Evolutionary conservation across 106 monocot genomes (phyloP).

Genomic region (Dendrobium officinale): DNA sequence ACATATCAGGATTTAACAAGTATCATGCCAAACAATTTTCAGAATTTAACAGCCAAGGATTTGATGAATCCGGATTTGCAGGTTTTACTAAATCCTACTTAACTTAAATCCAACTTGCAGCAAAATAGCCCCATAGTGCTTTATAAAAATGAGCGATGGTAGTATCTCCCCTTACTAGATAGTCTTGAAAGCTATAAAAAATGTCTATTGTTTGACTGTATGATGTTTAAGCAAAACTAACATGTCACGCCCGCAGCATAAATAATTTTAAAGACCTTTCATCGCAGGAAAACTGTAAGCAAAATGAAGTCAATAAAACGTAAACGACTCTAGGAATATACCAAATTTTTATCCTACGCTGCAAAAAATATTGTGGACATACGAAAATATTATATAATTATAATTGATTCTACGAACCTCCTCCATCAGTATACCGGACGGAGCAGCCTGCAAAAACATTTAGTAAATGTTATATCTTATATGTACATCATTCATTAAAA

Average conservation of each 20-base stretch:
- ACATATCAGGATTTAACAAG: too few species aligned
- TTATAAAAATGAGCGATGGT: background rate
- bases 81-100: background rate
- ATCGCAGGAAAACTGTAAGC: background rate
- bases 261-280: background rate
- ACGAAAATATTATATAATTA: background rate
- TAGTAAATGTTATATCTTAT: background rate
- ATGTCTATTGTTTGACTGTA: background rate
- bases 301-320: background rate
- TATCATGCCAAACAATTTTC: too few species aligned
- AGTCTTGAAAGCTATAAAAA: background rate
- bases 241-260: background rate
- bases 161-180: background rate
- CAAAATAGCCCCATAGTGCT: background rate
- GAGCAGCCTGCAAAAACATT: constrained; percentile 52
- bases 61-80: too few species aligned
- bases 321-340: background rate
- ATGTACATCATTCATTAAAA: background rate
- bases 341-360: background rate
- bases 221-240: background rate
- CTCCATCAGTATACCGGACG: constrained; percentile 53
- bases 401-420: constrained; percentile 38
- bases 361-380: background rate
- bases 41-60: too few species aligned
- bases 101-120: background rate